Evolutionary conservation across 208 protist genomes (phyloP).

Genomic region (Leishmania martiniquensis): DNA sequence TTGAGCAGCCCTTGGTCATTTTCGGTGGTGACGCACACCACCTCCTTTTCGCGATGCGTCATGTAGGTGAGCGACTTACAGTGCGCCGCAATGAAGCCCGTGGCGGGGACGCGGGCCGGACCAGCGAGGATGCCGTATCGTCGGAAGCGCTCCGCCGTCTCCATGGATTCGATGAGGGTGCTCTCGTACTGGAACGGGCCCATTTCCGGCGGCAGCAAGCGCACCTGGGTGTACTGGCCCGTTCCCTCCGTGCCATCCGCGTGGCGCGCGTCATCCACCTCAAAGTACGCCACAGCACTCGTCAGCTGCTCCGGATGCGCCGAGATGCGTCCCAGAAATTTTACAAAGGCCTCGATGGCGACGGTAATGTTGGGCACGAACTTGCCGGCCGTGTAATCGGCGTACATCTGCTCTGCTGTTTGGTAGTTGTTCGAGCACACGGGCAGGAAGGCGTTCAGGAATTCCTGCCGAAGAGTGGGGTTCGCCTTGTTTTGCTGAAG

Average conservation of each 20-base stretch:
- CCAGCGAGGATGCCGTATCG: constrained; percentile 75
- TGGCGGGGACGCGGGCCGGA: constrained; percentile 48
- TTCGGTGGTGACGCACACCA: constrained; percentile 67
- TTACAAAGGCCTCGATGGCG: constrained; percentile 76
- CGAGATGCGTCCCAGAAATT: constrained; percentile 65
- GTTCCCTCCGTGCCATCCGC: constrained; percentile 24
- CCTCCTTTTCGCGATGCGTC: constrained; percentile 50
- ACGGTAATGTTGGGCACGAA: constrained; percentile 87
- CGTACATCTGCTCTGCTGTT: constrained; percentile 56
- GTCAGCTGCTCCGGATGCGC: constrained; percentile 33
- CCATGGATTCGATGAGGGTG: constrained; percentile 70
- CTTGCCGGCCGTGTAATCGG: constrained; percentile 77
- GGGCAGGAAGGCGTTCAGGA: constrained; percentile 76
- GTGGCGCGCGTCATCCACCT: constrained; percentile 30
- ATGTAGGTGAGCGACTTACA: constrained; percentile 74
- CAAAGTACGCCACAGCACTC: constrained; percentile 48
- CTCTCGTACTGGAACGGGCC: constrained; percentile 84
- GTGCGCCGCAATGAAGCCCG: constrained; percentile 69
- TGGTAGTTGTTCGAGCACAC: constrained; percentile 62
- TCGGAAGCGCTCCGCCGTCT: constrained; percentile 68
- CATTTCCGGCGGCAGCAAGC: constrained; percentile 65
- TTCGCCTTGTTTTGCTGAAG: constrained; percentile 72
- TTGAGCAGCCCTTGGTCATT: constrained; percentile 55
- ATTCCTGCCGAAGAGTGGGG: constrained; percentile 70
- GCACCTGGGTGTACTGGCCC: constrained; percentile 63